Base-by-base conservation (phyloP, 116 monocot species). In the Iris pallida region DNA sequence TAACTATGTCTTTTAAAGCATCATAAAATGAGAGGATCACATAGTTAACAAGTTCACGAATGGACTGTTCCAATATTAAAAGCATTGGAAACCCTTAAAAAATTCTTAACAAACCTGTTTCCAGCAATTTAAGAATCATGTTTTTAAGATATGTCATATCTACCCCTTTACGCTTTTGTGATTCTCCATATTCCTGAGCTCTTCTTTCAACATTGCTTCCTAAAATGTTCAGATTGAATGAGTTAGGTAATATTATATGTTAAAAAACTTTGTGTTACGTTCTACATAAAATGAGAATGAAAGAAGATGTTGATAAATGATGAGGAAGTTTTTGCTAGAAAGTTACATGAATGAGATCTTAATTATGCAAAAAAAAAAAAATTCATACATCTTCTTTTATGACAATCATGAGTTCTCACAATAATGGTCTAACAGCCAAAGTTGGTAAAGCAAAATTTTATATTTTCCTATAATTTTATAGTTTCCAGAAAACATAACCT, bases 61-160 rank as follows among this genome's bases (percentile, higher is more conserved):
- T 18, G 1, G 11, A 7, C 48, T 49, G 48, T 49, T 7, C 5
- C 8, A 11, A 49, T 7, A 49, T 7, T 41, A 47, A 15, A 15
- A 3, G 43, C 14, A 51, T 46, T 7, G 42, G 53, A 5, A 66
- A 41, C 20, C 7, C 7, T 61, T 5, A 62, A 53, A 40, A 57
- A 61, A 7, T 52, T 51, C 53, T 20, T 15, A 46, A 53, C 0
- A 16, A n/a, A 96, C 96, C 96, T 77, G 96, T 96, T 79, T 96
- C 96, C 73, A 96, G 92, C 45, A 96, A 85, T 69, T 96, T 96
- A 20, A 96, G 56, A 72, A 96, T 83, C 56, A 96, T 89, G 71
- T 96, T 96, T 77, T 96, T 96, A 41, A 96, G 89, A 67, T 96
- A 96, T 5, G 92, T 96, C 96, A 92, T 87, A 75, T 96, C 96